These are phyloP conservation scores for Mercurialis annua DNA, from an alignment of 345 rosid species.

Conservation along the genomic window DNA sequence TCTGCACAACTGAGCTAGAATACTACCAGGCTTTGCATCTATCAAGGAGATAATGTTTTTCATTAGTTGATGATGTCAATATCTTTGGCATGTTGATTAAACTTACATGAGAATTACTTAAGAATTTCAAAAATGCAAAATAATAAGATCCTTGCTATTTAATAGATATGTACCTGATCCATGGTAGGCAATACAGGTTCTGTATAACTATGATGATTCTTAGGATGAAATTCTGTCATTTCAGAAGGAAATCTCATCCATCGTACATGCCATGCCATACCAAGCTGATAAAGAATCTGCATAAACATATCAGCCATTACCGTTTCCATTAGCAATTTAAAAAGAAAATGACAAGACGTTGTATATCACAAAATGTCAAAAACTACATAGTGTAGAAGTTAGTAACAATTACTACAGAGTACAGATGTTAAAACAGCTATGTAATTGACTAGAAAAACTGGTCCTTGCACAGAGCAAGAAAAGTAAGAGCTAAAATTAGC, in stretches of 20 bases:
- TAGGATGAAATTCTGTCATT: conserved; percentile 28
- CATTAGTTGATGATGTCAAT: background rate
- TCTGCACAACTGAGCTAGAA: background rate
- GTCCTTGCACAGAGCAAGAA: background rate
- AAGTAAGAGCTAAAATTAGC: background rate
- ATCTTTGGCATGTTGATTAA: background rate
- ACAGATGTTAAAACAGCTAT: conserved; percentile 5
- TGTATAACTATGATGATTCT: conserved; percentile 37
- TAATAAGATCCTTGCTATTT: background rate
- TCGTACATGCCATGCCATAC: conserved; percentile 77
- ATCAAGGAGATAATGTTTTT: background rate
- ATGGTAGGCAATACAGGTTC: conserved; percentile 63
- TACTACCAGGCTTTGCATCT: background rate
- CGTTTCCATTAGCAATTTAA: background rate
- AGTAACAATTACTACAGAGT: background rate
- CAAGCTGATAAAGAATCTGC: conserved; percentile 90
- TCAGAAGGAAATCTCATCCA: conserved; percentile 55
- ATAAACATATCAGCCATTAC: conserved; percentile 14
- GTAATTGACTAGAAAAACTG: background rate
- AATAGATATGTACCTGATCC: conserved; percentile 49
- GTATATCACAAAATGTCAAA: background rate
- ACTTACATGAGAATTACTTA: background rate
- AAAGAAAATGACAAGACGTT: background rate
- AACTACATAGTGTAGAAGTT: background rate
- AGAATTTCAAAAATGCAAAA: background rate